These are phyloP conservation scores for Rhododendron williamsianum DNA, from an alignment of 148 eudicot species.

Conservation along the genomic window DNA sequence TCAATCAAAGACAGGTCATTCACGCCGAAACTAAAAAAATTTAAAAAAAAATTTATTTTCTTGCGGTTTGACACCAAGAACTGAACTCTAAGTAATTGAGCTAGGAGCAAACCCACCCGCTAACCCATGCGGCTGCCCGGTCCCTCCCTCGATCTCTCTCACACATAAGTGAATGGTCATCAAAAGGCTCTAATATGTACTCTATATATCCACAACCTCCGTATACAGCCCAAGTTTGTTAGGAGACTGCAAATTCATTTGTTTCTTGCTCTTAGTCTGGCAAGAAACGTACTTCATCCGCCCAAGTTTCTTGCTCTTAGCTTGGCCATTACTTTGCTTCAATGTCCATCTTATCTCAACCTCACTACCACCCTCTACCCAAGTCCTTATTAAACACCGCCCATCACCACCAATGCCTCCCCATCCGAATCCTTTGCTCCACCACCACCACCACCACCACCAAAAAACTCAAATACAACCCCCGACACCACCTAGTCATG, in stretches of 20 bases:
- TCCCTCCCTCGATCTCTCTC: background rate
- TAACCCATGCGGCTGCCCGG: too few relatives aligned
- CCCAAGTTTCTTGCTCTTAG: background rate
- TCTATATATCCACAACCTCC: background rate
- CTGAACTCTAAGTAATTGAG: too few relatives aligned
- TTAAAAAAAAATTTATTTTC: too few relatives aligned
- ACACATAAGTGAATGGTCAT: background rate
- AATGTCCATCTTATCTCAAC: conserved; percentile 59
- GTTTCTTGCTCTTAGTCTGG: too few relatives aligned
- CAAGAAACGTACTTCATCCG: background rate
- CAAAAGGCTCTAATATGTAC: background rate
- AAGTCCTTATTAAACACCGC: background rate
- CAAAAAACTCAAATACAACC: conserved; percentile 13
- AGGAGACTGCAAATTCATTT: too few relatives aligned
- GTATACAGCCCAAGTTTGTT: background rate
- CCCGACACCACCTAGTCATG: conserved; percentile 4
- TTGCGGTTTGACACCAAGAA: too few relatives aligned
- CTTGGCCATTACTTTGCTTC: background rate
- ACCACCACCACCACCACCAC: conserved; percentile 15
- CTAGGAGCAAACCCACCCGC: too few relatives aligned
- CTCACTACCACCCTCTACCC: conserved; percentile 23
- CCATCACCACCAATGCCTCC: conserved; percentile 5
- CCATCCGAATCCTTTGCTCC: conserved; percentile 27
- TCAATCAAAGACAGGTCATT: too few relatives aligned
- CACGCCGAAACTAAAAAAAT: too few relatives aligned